phyloP scores from a whole-genome alignment of 495 filamentous ascomycete species.

The Cenococcum geophilum region DNA sequence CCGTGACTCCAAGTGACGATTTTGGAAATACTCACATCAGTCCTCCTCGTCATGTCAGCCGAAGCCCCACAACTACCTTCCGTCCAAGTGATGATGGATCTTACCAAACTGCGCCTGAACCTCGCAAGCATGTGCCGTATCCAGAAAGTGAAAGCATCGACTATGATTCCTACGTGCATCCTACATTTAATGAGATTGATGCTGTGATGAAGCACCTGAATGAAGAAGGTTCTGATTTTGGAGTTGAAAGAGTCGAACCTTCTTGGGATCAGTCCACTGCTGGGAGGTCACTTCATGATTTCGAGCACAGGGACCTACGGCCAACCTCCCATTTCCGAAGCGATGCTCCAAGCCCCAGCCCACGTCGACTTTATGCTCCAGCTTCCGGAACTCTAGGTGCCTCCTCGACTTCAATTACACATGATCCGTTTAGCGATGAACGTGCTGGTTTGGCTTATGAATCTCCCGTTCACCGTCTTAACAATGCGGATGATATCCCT shows the following conservation, averaged over 20 bases:
- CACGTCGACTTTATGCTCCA: slow-evolving; percentile 42
- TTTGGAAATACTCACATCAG: slow-evolving; percentile 21
- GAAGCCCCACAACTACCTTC: slow-evolving; percentile 34
- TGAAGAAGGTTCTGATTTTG: slow-evolving; percentile 61
- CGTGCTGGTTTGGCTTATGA: slow-evolving; percentile 46
- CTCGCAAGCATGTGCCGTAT: slow-evolving; percentile 23
- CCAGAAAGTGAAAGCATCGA: slow-evolving; percentile 31
- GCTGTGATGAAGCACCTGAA: slow-evolving; percentile 79
- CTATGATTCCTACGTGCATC: slow-evolving; percentile 37
- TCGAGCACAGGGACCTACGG: slow-evolving; percentile 25
- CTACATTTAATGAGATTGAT: slow-evolving; percentile 74
- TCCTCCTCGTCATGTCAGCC: slow-evolving; percentile 26
- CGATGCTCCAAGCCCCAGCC: slow-evolving; percentile 72
- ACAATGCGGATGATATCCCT: slow-evolving; percentile 57
- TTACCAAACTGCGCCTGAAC: slow-evolving; percentile 29
- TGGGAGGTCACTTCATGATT: slow-evolving; percentile 20
- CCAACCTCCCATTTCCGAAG: slow-evolving; percentile 39
- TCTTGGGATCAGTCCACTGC: slow-evolving; percentile 37
- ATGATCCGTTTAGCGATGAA: slow-evolving; percentile 43
- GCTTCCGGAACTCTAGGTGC: slow-evolving; percentile 14
- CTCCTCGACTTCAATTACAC: slow-evolving; percentile 25
- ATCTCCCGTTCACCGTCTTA: slow-evolving; percentile 52
- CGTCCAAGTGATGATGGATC: slow-evolving; percentile 35
- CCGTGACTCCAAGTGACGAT: slow-evolving; percentile 36
- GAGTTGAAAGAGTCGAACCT: slow-evolving; percentile 50